A percentile compares a stretch with the other conserved stretches of the same genome.
Evolutionary conservation across 306 rosid species (phyloP).

Genomic region (Mucuna pruriens): DNA sequence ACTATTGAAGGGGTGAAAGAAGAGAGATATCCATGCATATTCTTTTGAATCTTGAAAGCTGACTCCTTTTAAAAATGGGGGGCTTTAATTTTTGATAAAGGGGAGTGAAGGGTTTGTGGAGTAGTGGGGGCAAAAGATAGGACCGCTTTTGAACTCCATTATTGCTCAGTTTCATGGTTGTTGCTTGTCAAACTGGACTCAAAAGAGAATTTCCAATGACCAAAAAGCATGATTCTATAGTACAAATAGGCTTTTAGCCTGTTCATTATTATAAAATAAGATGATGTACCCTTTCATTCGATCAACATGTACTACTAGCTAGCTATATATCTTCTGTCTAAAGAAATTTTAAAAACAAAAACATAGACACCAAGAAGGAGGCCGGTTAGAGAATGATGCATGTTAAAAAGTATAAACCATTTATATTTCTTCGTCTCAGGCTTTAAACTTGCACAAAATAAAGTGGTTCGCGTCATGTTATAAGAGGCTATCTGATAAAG

Average conservation of each 20-base stretch:
- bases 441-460: neutral
- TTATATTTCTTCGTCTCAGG: neutral
- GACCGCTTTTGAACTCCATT: slow-evolving; percentile 67
- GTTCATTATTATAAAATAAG: slow-evolving; percentile 21
- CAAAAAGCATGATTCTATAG: slow-evolving; percentile 47
- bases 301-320: no score
- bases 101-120: slow-evolving; percentile 38
- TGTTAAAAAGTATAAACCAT: neutral
- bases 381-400: neutral
- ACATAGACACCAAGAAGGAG: neutral
- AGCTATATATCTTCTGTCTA: no score
- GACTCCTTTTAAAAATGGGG: slow-evolving; percentile 57
- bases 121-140: slow-evolving; percentile 70
- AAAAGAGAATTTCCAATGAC: slow-evolving; percentile 50
- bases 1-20: slow-evolving; percentile 30
- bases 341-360: no score
- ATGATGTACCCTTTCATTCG: slow-evolving; percentile 38
- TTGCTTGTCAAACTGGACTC: slow-evolving; percentile 62
- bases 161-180: slow-evolving; percentile 61
- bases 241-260: slow-evolving; percentile 45
- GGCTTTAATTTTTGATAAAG: slow-evolving; percentile 58
- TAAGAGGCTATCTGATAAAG: neutral
- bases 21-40: slow-evolving; percentile 74
- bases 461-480: neutral
- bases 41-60: slow-evolving; percentile 77